Evolutionary conservation across 169 alveolate genomes (phyloP).

Genomic region (Plasmodium inui): DNA sequence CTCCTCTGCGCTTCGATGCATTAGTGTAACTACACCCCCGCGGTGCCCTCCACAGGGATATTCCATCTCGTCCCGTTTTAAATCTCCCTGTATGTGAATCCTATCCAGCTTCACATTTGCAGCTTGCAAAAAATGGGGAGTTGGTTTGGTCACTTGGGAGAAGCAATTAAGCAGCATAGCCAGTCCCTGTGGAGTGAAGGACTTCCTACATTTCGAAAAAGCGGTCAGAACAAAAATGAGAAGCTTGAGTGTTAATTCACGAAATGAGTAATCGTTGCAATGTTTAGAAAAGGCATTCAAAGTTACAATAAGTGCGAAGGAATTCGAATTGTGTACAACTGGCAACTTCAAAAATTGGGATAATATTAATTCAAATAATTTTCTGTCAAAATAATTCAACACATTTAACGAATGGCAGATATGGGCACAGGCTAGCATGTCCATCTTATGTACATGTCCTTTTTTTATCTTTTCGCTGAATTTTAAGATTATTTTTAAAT

Average conservation of each 20-base stretch:
- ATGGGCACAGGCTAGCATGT: constrained; percentile 52
- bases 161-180: constrained; percentile 55
- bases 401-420: constrained; percentile 57
- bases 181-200: constrained; percentile 56
- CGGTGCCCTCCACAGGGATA: neutral
- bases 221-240: constrained; percentile 13
- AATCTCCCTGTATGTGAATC: constrained; percentile 7
- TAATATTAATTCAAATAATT: constrained; percentile 23
- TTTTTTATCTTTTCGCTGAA: constrained; percentile 57
- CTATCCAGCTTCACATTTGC: neutral
- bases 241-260: constrained; percentile 11
- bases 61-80: neutral
- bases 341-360: neutral
- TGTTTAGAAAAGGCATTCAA: constrained; percentile 57
- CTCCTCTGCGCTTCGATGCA: neutral
- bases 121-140: constrained; percentile 49
- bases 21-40: neutral
- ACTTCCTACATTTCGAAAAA: constrained; percentile 20
- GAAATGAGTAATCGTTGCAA: constrained; percentile 33
- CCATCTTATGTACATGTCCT: constrained; percentile 24
- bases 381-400: constrained; percentile 48
- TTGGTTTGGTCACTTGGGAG: constrained; percentile 55
- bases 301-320: constrained; percentile 43
- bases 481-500: constrained; percentile 54
- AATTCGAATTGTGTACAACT: neutral